Evolutionary conservation across 495 filamentous ascomycete genomes (phyloP), one percentile per base, ranked within the genome.

Genomic region (Parathielavia appendiculata): DNA sequence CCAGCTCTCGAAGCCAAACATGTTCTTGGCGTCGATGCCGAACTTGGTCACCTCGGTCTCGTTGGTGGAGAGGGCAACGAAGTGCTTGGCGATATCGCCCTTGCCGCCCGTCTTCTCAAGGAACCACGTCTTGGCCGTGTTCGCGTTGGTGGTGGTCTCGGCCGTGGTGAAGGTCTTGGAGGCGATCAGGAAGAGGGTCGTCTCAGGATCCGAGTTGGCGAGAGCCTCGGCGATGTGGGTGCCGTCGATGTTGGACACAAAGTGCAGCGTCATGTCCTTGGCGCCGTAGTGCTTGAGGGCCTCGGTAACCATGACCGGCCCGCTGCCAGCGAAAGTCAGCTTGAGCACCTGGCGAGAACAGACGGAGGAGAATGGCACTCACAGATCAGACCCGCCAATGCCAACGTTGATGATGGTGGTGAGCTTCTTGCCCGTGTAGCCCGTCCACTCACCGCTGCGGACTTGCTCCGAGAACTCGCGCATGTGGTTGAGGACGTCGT

Each of bases 121-220:
- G 83, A 98, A 98, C 95, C 93, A 98, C 52, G 79, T 69, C 84
- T 98, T 98, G 38, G 93, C 93, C 41, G 88, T 87, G 80, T 95
- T 96, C 70, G 93, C 95, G 73, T 98, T 98, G 53, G 93, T 97
- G 39, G 78, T 86, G 48, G 93, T 98, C 81, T 98, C 93, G 49
- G 93, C 93, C 8, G 93, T 98, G 57, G 93, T 98, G 80, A 98
- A 98, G 55, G 93, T 98, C 84, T 98, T 98, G 73, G 92, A 97
- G 50, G 93, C 93, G 67, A 98, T 83, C 63, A 97, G 80, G 86
- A 97, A 98, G 54, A 98, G 85, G 32, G 92, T 97, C 45, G 95
- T 97, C 77, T 98, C 93, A 17, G 93, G 91, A 72, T 98, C 82
- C 1, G 91, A 92, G 71, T 85, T 69, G 69, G 85, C 86, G 17